These are phyloP conservation scores for Fragosphaeria purpurea DNA, from an alignment of 2,329 filamentous ascomycete species.

Conservation along the genomic window DNA sequence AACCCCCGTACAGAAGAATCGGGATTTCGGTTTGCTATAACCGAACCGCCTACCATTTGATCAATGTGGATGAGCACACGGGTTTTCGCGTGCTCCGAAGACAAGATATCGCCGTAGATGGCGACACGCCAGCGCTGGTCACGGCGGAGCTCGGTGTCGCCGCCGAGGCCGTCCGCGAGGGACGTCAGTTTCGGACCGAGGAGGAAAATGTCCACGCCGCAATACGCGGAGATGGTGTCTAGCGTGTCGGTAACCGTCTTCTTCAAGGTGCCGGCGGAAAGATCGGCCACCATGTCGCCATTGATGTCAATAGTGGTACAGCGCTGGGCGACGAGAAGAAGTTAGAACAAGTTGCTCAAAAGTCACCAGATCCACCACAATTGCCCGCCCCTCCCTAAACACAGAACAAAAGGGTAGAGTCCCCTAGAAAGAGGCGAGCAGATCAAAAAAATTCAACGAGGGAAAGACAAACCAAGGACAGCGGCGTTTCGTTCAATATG, in stretches of 20 bases:
- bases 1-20: too few species aligned
- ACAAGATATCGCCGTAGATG: constrained; percentile 92
- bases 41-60: constrained; percentile 55
- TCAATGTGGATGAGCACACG: constrained; percentile 95
- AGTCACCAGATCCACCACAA: neutral
- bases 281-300: constrained; percentile 76
- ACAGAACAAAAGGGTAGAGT: constrained; percentile 2
- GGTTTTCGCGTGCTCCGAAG: constrained; percentile 93
- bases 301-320: constrained; percentile 92
- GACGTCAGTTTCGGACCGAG: constrained; percentile 81
- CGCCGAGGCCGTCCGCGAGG: constrained; percentile 63
- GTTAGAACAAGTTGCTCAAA: constrained; percentile 1
- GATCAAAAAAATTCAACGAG: neutral
- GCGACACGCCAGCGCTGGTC: constrained; percentile 87
- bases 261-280: constrained; percentile 56
- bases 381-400: neutral
- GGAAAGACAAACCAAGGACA: constrained; percentile 54
- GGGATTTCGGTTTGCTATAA: too few species aligned
- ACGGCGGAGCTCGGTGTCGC: constrained; percentile 70
- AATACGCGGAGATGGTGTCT: constrained; percentile 76
- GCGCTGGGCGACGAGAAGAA: constrained; percentile 43
- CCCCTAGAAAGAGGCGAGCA: too few species aligned
- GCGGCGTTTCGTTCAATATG: constrained; percentile 83
- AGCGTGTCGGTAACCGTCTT: constrained; percentile 72
- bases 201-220: constrained; percentile 93